A percentile compares a stretch with the other conserved stretches of the same genome.
Conservation (phyloP, 352 stramenopile genomes). For the Globisporangium uncinulatum region DNA sequence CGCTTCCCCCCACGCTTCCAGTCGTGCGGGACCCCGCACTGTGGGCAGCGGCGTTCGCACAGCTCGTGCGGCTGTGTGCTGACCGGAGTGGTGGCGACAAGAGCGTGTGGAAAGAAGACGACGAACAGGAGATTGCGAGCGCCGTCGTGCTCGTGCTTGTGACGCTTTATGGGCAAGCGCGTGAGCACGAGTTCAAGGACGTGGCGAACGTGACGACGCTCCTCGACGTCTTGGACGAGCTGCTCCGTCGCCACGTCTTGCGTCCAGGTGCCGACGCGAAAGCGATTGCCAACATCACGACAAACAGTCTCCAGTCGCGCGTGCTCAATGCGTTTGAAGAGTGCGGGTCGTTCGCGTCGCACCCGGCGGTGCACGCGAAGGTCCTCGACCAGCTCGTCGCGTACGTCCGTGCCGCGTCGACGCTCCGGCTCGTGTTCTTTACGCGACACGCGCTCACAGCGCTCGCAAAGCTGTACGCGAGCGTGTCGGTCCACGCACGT, state of each 20-base stretch:
- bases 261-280: constrained; percentile 20
- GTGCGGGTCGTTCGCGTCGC: constrained; percentile 56
- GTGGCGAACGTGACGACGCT: constrained; percentile 53
- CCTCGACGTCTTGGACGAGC: constrained; percentile 52
- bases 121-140: constrained; percentile 78
- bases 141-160: constrained; percentile 67
- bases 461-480: constrained; percentile 72
- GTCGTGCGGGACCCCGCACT: constrained; percentile 41
- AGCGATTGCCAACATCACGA: constrained; percentile 56
- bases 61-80: constrained; percentile 53
- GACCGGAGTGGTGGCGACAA: constrained; percentile 14
- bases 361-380: constrained; percentile 60
- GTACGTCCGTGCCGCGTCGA: constrained; percentile 45
- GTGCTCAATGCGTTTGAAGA: constrained; percentile 85
- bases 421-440: constrained; percentile 64
- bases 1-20: constrained; percentile 14
- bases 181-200: constrained; percentile 69
- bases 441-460: constrained; percentile 69
- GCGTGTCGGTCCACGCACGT: constrained; percentile 42
- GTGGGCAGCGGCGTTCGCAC: constrained; percentile 63
- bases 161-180: constrained; percentile 71
- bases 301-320: constrained; percentile 76
- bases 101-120: constrained; percentile 48
- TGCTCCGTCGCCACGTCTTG: constrained; percentile 70
- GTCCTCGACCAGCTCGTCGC: constrained; percentile 61